phyloP scores from a whole-genome alignment of 1,139 yeast genomes.

The Taphrina wiesneri region DNA sequence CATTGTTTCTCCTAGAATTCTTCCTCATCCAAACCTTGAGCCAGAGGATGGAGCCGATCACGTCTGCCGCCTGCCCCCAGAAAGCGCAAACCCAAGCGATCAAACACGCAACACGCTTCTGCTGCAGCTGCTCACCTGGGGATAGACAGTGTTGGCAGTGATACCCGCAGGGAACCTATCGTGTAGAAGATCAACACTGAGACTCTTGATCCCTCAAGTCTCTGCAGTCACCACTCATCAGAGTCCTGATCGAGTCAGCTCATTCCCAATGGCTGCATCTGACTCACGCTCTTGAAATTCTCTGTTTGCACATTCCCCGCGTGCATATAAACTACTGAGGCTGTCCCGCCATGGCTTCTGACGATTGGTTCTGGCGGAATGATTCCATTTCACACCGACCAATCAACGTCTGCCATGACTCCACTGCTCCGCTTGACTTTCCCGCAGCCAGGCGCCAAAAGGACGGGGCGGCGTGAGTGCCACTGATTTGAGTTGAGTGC shows the following conservation, averaged over 20 bases:
- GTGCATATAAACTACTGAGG: background rate
- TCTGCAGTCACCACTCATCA: no score
- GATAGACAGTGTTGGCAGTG: no score
- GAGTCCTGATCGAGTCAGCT: no score
- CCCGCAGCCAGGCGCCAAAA: background rate
- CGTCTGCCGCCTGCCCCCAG: background rate
- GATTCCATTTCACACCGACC: background rate
- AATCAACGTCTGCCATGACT: background rate
- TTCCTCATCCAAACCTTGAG: background rate
- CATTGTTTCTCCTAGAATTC: slow-evolving; percentile 3
- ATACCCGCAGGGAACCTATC: background rate
- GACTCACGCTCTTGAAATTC: no score
- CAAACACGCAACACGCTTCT: slow-evolving; percentile 2
- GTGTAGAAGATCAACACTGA: background rate
- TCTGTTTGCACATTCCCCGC: slow-evolving; percentile 12
- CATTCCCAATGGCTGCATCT: no score
- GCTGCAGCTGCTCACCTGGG: no score
- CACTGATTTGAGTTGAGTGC: background rate
- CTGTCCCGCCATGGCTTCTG: background rate
- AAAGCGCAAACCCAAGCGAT: no score
- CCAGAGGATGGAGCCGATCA: background rate
- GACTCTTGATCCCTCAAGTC: background rate
- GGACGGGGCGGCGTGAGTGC: background rate
- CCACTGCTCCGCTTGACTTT: background rate
- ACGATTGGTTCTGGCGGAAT: background rate